phyloP scores from a whole-genome alignment of 257 asterid genomes.

The Ajuga chamaepitys region DNA sequence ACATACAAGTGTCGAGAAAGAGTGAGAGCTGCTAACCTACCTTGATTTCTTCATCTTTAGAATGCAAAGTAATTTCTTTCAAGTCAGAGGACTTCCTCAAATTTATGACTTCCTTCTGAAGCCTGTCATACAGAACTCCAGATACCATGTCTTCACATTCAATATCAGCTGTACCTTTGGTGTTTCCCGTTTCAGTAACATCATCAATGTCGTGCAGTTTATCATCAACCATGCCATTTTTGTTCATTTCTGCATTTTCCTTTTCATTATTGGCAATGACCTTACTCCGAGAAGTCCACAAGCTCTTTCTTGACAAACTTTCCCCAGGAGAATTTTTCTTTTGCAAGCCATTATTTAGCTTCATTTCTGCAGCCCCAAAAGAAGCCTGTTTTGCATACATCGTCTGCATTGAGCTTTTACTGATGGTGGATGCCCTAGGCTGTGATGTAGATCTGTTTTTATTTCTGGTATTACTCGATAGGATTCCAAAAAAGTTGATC shows the following conservation, averaged over 20 bases:
- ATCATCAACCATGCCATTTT: slow-evolving; percentile 17
- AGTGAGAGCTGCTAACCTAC: slow-evolving; percentile 19
- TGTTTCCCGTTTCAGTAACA: slow-evolving; percentile 18
- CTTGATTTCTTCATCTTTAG: slow-evolving; percentile 78
- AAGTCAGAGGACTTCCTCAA: slow-evolving; percentile 58
- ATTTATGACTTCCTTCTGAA: slow-evolving; percentile 75
- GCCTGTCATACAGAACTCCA: slow-evolving; percentile 73
- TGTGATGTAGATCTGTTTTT: slow-evolving; percentile 61
- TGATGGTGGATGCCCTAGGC: slow-evolving; percentile 47
- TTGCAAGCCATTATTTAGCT: slow-evolving; percentile 17
- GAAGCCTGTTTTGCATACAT: slow-evolving; percentile 15
- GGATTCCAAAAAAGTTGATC: slow-evolving; percentile 45
- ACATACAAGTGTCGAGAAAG: not conserved
- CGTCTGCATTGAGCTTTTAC: slow-evolving; percentile 27
- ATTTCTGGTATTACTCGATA: slow-evolving; percentile 47
- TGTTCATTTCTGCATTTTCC: slow-evolving; percentile 51
- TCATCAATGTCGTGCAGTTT: slow-evolving; percentile 19
- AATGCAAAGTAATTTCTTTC: slow-evolving; percentile 41
- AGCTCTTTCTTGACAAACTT: slow-evolving; percentile 30
- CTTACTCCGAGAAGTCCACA: slow-evolving; percentile 61
- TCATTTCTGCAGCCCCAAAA: slow-evolving; percentile 16
- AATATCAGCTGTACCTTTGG: slow-evolving; percentile 12
- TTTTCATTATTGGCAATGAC: slow-evolving; percentile 37
- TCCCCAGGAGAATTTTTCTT: slow-evolving; percentile 37
- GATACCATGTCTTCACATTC: slow-evolving; percentile 59